Evolutionary conservation across 306 rosid genomes (phyloP).

Genomic region (Alnus rubra): DNA sequence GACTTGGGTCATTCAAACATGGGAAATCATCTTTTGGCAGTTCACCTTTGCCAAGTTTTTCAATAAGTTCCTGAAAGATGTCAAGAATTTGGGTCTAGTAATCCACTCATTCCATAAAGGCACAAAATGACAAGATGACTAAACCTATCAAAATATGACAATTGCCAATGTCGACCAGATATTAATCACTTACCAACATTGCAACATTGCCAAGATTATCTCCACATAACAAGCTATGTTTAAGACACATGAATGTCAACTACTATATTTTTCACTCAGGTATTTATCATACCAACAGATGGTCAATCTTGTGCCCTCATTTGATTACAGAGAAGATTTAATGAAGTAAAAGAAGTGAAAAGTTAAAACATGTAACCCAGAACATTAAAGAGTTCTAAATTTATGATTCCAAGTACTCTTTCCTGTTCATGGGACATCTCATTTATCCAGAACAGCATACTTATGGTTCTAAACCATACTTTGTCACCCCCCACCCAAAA

Average conservation of each 20-base stretch:
- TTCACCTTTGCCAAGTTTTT: slow-evolving; percentile 73
- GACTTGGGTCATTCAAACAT: slow-evolving; percentile 88
- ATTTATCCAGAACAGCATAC: too few relatives aligned
- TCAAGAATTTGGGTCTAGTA: background rate
- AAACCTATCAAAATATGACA: slow-evolving; percentile 1
- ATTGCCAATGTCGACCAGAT: background rate
- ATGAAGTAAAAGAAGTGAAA: too few relatives aligned
- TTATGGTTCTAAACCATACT: too few relatives aligned
- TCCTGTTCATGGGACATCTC: too few relatives aligned
- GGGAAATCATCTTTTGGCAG: slow-evolving; percentile 91
- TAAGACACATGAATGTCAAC: background rate
- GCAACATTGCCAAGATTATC: background rate
- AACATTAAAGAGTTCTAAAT: too few relatives aligned
- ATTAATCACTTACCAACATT: background rate
- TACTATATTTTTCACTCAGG: background rate
- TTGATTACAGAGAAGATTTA: too few relatives aligned
- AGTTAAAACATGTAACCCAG: too few relatives aligned
- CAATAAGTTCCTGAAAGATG: slow-evolving; percentile 75
- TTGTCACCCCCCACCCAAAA: too few relatives aligned
- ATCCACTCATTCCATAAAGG: slow-evolving; percentile 21
- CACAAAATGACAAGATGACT: slow-evolving; percentile 14
- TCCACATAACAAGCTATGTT: background rate
- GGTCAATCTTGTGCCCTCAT: background rate
- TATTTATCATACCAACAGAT: background rate
- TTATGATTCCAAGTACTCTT: too few relatives aligned